These are phyloP conservation scores for Fusarium sp. DNA, from an alignment of 2,329 filamentous ascomycete genomes.

Conservation along the genomic window DNA sequence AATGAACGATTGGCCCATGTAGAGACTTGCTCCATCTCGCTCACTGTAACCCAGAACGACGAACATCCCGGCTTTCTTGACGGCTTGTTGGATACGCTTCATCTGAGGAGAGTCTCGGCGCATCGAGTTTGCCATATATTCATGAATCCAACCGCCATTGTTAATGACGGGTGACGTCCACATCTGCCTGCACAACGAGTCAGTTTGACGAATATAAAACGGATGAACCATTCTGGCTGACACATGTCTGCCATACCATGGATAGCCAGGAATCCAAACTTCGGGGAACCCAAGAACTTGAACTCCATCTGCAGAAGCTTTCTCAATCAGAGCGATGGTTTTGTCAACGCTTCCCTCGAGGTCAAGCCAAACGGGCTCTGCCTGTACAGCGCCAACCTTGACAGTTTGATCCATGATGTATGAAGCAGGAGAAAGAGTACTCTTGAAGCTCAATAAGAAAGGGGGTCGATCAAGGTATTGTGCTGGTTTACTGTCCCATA, in stretches of 20 bases:
- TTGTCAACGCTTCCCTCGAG: neutral
- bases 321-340: neutral
- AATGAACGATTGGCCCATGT: slow-evolving; percentile 3
- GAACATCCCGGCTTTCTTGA: neutral
- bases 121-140: slow-evolving; percentile 6
- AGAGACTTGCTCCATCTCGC: slow-evolving; percentile 1
- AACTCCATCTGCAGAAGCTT: neutral
- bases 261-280: slow-evolving; percentile 7
- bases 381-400: neutral
- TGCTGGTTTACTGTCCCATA: neutral
- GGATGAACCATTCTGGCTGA: neutral
- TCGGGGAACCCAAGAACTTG: slow-evolving; percentile 9
- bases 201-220: accelerated
- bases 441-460: too few species aligned
- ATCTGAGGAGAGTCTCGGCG: neutral
- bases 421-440: neutral
- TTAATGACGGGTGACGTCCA: slow-evolving; percentile 2
- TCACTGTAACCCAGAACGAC: slow-evolving; percentile 4
- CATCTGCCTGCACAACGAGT: neutral
- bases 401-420: neutral
- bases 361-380: neutral
- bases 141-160: neutral
- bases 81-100: neutral
- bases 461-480: too few species aligned
- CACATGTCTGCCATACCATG: neutral